phyloP scores from a whole-genome alignment of 73 alveolate genomes.

The Paramecium biaurelia region DNA sequence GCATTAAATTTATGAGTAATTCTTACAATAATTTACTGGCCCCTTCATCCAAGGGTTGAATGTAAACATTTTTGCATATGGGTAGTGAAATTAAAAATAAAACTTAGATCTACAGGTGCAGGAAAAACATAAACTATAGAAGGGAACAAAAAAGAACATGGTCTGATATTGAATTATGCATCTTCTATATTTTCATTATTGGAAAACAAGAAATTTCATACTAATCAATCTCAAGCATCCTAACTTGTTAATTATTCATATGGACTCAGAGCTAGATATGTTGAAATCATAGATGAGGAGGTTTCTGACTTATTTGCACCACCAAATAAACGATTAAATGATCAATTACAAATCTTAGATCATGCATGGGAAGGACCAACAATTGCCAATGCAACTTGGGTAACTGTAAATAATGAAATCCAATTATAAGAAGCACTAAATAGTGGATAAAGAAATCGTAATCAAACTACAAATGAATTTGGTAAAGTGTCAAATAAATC shows the following conservation, averaged over 20 bases:
- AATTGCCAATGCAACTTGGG: slow-evolving; percentile 92
- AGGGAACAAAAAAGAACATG: slow-evolving; percentile 96
- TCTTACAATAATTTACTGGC: neutral
- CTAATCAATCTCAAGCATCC: slow-evolving; percentile 77
- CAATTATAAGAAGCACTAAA: slow-evolving; percentile 92
- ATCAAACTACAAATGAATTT: slow-evolving; percentile 89
- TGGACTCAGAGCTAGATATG: slow-evolving; percentile 89
- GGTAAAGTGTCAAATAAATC: slow-evolving; percentile 92
- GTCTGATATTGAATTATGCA: slow-evolving; percentile 85
- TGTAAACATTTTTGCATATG: slow-evolving; percentile 89
- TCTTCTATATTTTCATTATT: slow-evolving; percentile 90
- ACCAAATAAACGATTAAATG: slow-evolving; percentile 86
- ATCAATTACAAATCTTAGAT: slow-evolving; percentile 79
- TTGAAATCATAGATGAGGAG: slow-evolving; percentile 97
- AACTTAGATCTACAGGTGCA: slow-evolving; percentile 81
- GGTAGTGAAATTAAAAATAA: slow-evolving; percentile 38
- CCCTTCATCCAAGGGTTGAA: slow-evolving; percentile 82
- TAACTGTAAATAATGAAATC: slow-evolving; percentile 85
- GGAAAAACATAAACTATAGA: slow-evolving; percentile 96
- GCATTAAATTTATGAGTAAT: slow-evolving; percentile 30
- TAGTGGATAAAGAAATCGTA: slow-evolving; percentile 85
- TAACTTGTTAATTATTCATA: slow-evolving; percentile 81
- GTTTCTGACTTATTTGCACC: slow-evolving; percentile 89
- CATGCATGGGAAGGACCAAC: slow-evolving; percentile 97
- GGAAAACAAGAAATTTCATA: slow-evolving; percentile 86